Percentiles rank a stretch among this genome's conserved stretches.
Conservation (phyloP, 2,329 filamentous ascomycete genomes). For the Endocalyx cinctus region DNA sequence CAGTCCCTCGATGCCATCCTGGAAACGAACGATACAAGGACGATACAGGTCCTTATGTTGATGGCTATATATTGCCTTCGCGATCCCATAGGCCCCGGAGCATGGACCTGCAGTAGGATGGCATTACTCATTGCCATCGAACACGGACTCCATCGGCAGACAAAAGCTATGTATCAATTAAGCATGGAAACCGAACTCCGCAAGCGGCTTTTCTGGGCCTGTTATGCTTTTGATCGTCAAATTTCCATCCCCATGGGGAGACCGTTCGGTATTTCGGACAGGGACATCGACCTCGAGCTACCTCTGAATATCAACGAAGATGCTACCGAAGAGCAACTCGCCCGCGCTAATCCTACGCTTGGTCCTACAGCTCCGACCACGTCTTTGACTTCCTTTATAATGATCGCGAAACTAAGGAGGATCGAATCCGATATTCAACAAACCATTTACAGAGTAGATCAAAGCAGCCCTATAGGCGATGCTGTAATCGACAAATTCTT, state of each 20-base stretch:
- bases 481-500: constrained; percentile 2
- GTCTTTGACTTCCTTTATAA: constrained; percentile 4
- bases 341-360: constrained; percentile 16
- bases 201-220: constrained; percentile 30
- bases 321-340: constrained; percentile 4
- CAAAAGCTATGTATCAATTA: not conserved
- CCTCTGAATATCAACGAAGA: constrained; percentile 26
- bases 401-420: constrained; percentile 2
- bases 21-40: constrained; percentile 27
- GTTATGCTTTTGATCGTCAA: constrained; percentile 29
- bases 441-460: constrained; percentile 5
- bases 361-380: constrained; percentile 10
- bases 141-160: constrained; percentile 25
- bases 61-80: constrained; percentile 30
- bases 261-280: constrained; percentile 29
- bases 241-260: constrained; percentile 29
- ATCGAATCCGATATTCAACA: constrained; percentile 10
- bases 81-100: constrained; percentile 28
- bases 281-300: constrained; percentile 26
- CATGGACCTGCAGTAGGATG: constrained; percentile 29
- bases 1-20: constrained; percentile 28
- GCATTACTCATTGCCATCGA: constrained; percentile 28
- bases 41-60: constrained; percentile 27
- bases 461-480: constrained; percentile 2
- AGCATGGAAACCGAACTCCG: constrained; percentile 15